Evolutionary conservation across 106 monocot genomes (phyloP), one percentile per base, ranked within the genome.

Genomic region (Platanthera guangdongensis): DNA sequence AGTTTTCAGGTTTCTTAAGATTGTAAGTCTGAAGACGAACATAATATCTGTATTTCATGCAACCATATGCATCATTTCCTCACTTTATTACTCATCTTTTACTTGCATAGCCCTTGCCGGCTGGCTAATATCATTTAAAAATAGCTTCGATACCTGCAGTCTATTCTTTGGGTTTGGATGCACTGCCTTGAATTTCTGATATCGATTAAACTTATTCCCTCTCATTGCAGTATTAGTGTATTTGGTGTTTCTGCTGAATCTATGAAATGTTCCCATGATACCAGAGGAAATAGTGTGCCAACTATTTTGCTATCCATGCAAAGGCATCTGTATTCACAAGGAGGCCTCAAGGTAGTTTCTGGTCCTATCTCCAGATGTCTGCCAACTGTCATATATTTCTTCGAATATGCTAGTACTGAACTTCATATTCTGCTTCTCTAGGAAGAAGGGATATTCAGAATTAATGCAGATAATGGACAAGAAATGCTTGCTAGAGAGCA

Each of bases 191-290:
- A 21, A 60, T n/a, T 60, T 60, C 59, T 19, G 59, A 6, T 30
- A 2, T 65, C 32, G 65, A 32, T 65, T 65, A 11, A 3, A 30
- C 25, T 32, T 65, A 65, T 65, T 15, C 13, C 15, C 8, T 51
- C 51, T 19, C 49, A 51, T 72, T 72, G 72, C 82, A 88, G 88
- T 80, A 78, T 68, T 18, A 88, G 78, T 78, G 82, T 85, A 47
- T 88, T 88, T 83, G 88, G 88, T 11, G 88, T 88, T 52, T 88
- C 88, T 69, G 81, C 88, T 15, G 83, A 77, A 22, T 88, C 88
- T 52, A 82, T 88, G 85, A 82, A 88, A 76, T 88, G 88, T 50
- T 88, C 88, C 4, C 79, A 80, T 80, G 88, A 88, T 73, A 22
- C 71, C 57, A 80, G 82, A 75, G 88, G 88, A 32, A 88, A 88